Evolutionary conservation across 148 eudicot species (phyloP), one percentile per base, ranked within the genome.

Genomic region (Drosera capensis): DNA sequence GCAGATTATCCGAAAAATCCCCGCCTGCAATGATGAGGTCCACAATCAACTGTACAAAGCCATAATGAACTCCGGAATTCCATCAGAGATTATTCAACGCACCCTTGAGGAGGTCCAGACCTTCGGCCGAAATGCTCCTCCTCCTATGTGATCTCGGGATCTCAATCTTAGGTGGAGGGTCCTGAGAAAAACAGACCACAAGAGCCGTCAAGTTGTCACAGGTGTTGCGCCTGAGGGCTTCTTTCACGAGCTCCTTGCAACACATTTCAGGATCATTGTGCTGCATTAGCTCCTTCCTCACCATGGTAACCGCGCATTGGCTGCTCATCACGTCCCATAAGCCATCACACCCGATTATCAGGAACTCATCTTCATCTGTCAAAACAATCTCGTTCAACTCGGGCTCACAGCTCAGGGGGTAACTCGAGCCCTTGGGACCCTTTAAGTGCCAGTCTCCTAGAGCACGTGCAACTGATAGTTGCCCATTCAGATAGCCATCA

Each of bases 391-490:
- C 57, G 1, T 53, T 47, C 17, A 53, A 34, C 57, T 53, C 57
- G 3, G 57, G 57, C 23, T 53, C 57, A 13, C 57, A 53, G 24
- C 57, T 53, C 18, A 53, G 23, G 17, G 57, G 57, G 28, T 53
- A 53, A 25, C 40, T 53, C 25, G 57, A 53, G 18, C 57, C 57
- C 15, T 53, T 53, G 39, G 48, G 48, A 1, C 57, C 57, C 57
- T 53, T 53, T 19, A 53, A 22, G 57, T 53, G 57, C 57, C 57
- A 53, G 28, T 53, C 57, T 24, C 57, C 57, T 14, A 53, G 57
- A 44, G 57, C 57, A 3, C 57, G 47, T 13, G 57, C 57, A 8
- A 53, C 57, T 29, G 57, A 53, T 34, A 53, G 23, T 31, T 53
- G 57, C 31, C 57, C 57, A 21, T 53, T 43, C 25, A 53, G 37